Evolutionary conservation across 495 filamentous ascomycete species (phyloP).

Genomic region (Staphylotrichum longicolle): DNA sequence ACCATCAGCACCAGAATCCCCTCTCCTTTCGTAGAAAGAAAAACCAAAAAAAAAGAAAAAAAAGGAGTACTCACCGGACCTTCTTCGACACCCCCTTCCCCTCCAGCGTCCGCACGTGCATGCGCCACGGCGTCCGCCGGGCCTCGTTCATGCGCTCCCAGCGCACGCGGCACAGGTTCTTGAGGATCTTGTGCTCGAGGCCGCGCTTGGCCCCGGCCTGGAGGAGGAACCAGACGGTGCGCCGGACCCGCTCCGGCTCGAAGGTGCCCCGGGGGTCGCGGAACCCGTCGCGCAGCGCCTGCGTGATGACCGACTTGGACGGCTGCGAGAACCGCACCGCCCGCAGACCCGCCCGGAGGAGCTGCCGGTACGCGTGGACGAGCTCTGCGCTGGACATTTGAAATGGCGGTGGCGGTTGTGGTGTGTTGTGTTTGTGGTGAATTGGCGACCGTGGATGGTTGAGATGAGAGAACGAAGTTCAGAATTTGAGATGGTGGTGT

Average conservation of each 20-base stretch:
- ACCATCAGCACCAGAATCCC: not conserved
- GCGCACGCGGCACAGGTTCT: constrained; percentile 63
- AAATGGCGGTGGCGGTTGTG: not conserved
- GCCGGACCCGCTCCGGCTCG: constrained; percentile 58
- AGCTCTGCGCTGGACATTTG: constrained; percentile 41
- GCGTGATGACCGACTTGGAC: constrained; percentile 61
- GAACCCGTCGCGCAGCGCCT: constrained; percentile 68
- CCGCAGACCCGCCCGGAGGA: constrained; percentile 70
- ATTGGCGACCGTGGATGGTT: not conserved
- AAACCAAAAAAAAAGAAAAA: not conserved
- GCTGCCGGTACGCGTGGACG: constrained; percentile 72
- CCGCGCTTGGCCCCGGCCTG: constrained; percentile 64
- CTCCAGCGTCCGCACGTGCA: constrained; percentile 3
- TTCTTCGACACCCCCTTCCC: constrained; percentile 13
- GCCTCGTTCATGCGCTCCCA: constrained; percentile 33
- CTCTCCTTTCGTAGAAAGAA: not conserved
- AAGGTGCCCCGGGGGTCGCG: constrained; percentile 58
- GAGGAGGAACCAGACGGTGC: constrained; percentile 75
- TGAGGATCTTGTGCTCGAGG: constrained; percentile 77
- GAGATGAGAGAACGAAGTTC: too few relatives aligned
- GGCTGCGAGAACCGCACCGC: constrained; percentile 81
- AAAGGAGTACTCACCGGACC: not conserved
- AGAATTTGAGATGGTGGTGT: too few relatives aligned
- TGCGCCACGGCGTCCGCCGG: constrained; percentile 11
- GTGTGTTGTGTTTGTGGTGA: not conserved